Conservation (phyloP, 2,329 filamentous ascomycete species). For the Waltergamsia citrina region DNA sequence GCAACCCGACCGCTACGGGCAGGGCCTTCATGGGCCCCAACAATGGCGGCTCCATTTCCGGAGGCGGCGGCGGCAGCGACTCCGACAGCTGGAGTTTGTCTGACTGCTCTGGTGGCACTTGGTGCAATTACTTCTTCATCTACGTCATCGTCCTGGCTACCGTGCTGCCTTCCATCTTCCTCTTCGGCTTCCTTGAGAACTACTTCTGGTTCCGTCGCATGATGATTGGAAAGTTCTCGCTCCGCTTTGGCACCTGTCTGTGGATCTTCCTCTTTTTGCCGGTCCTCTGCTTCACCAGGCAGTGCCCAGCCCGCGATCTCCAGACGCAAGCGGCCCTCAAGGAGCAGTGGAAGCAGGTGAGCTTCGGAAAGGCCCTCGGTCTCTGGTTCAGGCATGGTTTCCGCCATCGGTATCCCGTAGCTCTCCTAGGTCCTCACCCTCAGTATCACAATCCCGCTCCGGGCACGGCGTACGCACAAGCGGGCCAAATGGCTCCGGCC, state of each 20-base stretch:
- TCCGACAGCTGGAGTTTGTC: neutral
- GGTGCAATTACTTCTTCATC: too few species aligned
- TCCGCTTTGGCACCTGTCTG: constrained; percentile 17
- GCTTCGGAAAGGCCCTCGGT: constrained; percentile 7
- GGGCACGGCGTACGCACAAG: too few species aligned
- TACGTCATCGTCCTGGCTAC: constrained; percentile 15
- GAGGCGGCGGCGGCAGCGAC: constrained; percentile 2
- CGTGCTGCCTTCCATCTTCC: constrained; percentile 16
- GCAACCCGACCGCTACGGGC: constrained; percentile 8
- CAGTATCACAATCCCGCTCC: constrained; percentile 3
- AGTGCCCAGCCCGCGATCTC: constrained; percentile 16
- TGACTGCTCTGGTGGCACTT: constrained; percentile 1
- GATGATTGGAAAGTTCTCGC: constrained; percentile 17
- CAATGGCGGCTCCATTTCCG: neutral
- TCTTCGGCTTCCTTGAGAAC: constrained; percentile 18
- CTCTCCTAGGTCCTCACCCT: constrained; percentile 15
- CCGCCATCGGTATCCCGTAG: constrained; percentile 11
- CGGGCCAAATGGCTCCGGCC: constrained; percentile 1
- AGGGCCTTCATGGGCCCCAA: too few species aligned
- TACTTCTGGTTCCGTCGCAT: constrained; percentile 20
- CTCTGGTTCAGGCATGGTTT: constrained; percentile 14
- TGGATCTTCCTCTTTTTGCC: constrained; percentile 14
- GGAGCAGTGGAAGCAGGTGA: constrained; percentile 7
- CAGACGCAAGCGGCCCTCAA: constrained; percentile 6
- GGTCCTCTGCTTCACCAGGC: constrained; percentile 13